Percentiles rank a stretch among this genome's conserved stretches.
These are phyloP conservation scores for Purshia tridentata DNA, from an alignment of 306 rosid genomes.

Conservation along the genomic window DNA sequence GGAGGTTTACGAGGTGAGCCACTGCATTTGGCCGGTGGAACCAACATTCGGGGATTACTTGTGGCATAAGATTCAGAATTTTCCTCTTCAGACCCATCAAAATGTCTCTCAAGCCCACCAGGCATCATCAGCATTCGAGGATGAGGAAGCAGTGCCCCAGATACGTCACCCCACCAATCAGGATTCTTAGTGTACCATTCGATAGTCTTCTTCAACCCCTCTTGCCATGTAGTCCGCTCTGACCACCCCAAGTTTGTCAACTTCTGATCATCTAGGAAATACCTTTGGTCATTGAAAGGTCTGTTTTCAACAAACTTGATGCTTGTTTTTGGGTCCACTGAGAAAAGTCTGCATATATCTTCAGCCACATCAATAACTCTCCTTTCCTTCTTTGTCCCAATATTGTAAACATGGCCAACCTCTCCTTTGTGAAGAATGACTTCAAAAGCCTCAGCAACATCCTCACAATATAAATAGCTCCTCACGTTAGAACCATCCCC, in stretches of 20 bases:
- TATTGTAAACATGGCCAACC: constrained; percentile 91
- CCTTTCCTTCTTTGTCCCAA: constrained; percentile 85
- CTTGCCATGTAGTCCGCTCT: constrained; percentile 77
- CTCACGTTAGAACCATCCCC: constrained; percentile 95
- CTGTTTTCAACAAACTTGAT: constrained; percentile 89
- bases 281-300: constrained; percentile 88
- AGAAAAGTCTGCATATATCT: constrained; percentile 73
- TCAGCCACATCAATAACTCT: constrained; percentile 86
- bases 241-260: constrained; percentile 80
- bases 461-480: constrained; percentile 86
- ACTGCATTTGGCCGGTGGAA: constrained; percentile 57
- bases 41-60: constrained; percentile 65
- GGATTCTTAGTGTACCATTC: constrained; percentile 85
- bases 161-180: constrained; percentile 92
- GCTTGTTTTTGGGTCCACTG: constrained; percentile 51
- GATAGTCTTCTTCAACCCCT: constrained; percentile 88
- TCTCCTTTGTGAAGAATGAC: constrained; percentile 90
- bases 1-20: constrained; percentile 48
- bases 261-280: constrained; percentile 85
- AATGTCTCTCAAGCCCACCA: constrained; percentile 71
- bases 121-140: constrained; percentile 95
- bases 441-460: constrained; percentile 95
- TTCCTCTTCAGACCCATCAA: constrained; percentile 62
- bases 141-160: constrained; percentile 94
- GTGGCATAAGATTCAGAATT: constrained; percentile 46